A percentile compares a stretch with the other conserved stretches of the same genome.
Evolutionary conservation across 176 grass and related monocot genomes (phyloP).

Genomic region (Tillandsia leiboldiana): DNA sequence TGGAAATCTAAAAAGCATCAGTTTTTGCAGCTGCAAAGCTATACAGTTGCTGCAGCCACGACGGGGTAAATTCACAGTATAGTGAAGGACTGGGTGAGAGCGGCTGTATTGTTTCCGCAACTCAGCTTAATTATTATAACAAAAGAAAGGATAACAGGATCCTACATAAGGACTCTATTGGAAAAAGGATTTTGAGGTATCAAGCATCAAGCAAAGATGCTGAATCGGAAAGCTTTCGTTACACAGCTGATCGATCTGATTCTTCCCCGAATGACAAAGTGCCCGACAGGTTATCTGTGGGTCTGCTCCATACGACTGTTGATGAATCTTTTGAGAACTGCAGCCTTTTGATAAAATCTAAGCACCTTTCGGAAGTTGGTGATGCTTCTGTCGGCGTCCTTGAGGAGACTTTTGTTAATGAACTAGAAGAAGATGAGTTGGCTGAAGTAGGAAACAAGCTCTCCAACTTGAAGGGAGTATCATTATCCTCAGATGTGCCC

Average conservation of each 20-base stretch:
- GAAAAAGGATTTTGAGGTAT: constrained; percentile 26
- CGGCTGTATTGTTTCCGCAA: constrained; percentile 22
- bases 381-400: constrained; percentile 4
- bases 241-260: background rate
- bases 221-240: background rate
- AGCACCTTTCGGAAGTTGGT: constrained; percentile 1
- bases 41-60: constrained; percentile 25
- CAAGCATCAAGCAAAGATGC: constrained; percentile 10
- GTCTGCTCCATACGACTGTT: constrained; percentile 21
- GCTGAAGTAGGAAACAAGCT: constrained; percentile 38
- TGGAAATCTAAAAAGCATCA: constrained; percentile 31
- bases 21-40: constrained; percentile 24
- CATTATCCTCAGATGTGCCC: constrained; percentile 13
- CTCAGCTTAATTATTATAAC: constrained; percentile 15
- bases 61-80: constrained; percentile 4
- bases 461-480: constrained; percentile 28
- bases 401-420: constrained; percentile 14
- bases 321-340: constrained; percentile 13
- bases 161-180: constrained; percentile 8
- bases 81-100: constrained; percentile 24
- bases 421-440: constrained; percentile 22
- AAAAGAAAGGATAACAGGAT: constrained; percentile 15
- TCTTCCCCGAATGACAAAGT: constrained; percentile 12
- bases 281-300: constrained; percentile 14
- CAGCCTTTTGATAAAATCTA: constrained; percentile 7